phyloP scores from a whole-genome alignment of 2,329 filamentous ascomycete genomes.

The Claviceps purpurea region DNA sequence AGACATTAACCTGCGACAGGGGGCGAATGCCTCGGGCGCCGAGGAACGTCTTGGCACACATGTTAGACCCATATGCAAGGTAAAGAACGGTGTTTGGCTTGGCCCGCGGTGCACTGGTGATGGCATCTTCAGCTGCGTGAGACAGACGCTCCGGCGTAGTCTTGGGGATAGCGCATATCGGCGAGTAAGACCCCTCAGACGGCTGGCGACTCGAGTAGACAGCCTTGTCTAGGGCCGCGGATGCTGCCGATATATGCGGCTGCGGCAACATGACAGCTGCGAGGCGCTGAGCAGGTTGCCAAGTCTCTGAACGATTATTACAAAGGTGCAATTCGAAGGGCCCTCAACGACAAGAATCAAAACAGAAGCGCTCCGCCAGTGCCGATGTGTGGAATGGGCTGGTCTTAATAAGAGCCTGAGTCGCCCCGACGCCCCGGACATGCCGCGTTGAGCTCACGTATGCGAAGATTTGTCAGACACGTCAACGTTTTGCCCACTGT shows the following conservation, averaged over 20 bases:
- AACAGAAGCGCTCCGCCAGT: too few relatives aligned
- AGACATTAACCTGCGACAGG: slow-evolving; percentile 66
- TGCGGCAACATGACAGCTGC: neutral
- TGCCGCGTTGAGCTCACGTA: too few relatives aligned
- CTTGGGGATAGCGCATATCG: slow-evolving; percentile 19
- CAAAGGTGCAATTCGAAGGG: too few relatives aligned
- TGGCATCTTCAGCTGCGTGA: slow-evolving; percentile 14
- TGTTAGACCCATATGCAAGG: slow-evolving; percentile 85
- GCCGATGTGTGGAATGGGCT: too few relatives aligned
- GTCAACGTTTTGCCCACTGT: too few relatives aligned
- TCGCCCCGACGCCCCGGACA: too few relatives aligned
- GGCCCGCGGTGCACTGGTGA: slow-evolving; percentile 12
- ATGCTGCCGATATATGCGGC: slow-evolving; percentile 2
- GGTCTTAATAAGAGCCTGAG: too few relatives aligned
- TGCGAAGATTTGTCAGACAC: too few relatives aligned
- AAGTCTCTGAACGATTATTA: too few relatives aligned
- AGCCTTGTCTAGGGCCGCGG: slow-evolving; percentile 14
- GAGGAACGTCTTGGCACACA: slow-evolving; percentile 66
- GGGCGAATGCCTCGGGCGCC: slow-evolving; percentile 68
- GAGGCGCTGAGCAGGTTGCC: neutral
- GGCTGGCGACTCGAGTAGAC: slow-evolving; percentile 10
- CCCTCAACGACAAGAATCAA: too few relatives aligned
- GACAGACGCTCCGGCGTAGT: slow-evolving; percentile 18
- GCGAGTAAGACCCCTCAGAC: slow-evolving; percentile 13
- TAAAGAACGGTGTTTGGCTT: slow-evolving; percentile 50